Conservation (phyloP, 139 green algal species). For the Edaphochlamys debaryana region DNA sequence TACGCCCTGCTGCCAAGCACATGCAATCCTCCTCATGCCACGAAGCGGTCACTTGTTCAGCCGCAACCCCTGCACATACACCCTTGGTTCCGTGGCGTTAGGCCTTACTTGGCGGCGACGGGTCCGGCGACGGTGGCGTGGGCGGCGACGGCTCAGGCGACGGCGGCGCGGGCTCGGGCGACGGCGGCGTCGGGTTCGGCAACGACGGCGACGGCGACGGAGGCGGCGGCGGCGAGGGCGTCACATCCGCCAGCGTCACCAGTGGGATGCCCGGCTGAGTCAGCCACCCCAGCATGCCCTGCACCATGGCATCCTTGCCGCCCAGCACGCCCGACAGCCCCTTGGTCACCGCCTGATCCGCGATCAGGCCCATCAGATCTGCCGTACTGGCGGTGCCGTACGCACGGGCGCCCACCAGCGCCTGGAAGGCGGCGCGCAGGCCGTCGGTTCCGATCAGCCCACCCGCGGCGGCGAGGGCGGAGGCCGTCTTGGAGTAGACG, state of each 20-base stretch:
- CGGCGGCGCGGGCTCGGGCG: neutral
- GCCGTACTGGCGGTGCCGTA: neutral
- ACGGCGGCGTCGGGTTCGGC: neutral
- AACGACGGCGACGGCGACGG: neutral
- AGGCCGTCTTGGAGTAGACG: conserved; percentile 10
- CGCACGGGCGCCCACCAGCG: neutral
- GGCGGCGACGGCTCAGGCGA: neutral
- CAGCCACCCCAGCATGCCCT: conserved; percentile 4
- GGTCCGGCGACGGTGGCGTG: neutral
- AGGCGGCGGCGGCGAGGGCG: conserved; percentile 17
- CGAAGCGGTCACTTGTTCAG: too few relatives aligned
- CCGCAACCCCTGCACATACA: too few relatives aligned
- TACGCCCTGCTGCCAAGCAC: too few relatives aligned
- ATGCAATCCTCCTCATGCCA: too few relatives aligned
- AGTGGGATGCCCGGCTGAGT: neutral
- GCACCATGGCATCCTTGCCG: neutral
- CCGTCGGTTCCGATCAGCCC: neutral
- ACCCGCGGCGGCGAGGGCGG: neutral
- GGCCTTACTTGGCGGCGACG: too few relatives aligned
- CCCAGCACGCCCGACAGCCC: neutral
- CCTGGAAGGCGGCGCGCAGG: neutral
- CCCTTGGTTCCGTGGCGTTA: too few relatives aligned
- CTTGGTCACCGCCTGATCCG: neutral
- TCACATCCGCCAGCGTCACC: neutral
- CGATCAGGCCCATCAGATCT: neutral